Evolutionary conservation across 495 filamentous ascomycete genomes (phyloP).

Genomic region (Aspergillus avenaceus): DNA sequence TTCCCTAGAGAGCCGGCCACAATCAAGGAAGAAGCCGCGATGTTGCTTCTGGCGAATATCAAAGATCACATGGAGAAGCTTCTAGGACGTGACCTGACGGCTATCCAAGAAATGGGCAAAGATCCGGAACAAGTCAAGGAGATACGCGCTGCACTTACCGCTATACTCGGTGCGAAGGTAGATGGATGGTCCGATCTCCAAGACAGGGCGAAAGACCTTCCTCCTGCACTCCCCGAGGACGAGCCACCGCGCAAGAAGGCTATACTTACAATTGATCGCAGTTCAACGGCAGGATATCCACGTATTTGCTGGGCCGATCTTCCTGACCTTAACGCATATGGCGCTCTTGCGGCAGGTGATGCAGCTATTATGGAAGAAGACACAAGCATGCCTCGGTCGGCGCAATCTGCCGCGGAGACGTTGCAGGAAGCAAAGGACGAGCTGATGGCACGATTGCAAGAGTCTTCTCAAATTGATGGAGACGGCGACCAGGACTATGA

Average conservation of each 20-base stretch:
- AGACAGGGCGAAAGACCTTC: constrained; percentile 38
- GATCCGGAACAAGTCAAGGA: constrained; percentile 47
- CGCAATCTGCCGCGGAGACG: constrained; percentile 51
- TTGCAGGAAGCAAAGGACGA: constrained; percentile 55
- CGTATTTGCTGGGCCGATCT: constrained; percentile 47
- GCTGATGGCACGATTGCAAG: constrained; percentile 53
- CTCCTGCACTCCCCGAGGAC: constrained; percentile 37
- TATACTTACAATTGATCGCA: constrained; percentile 44
- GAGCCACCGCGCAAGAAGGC: constrained; percentile 38
- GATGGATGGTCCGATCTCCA: constrained; percentile 46
- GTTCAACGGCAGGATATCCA: constrained; percentile 38
- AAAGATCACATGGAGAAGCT: constrained; percentile 51
- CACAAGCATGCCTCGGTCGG: constrained; percentile 47
- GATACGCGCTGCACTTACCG: constrained; percentile 42
- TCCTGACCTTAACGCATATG: constrained; percentile 42
- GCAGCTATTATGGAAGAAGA: constrained; percentile 43
- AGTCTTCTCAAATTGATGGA: constrained; percentile 41
- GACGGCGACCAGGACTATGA: constrained; percentile 45
- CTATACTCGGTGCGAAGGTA: constrained; percentile 44
- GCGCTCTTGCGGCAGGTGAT: constrained; percentile 28
- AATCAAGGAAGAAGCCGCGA: constrained; percentile 47
- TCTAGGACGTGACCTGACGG: constrained; percentile 39
- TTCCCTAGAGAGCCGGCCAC: constrained; percentile 45
- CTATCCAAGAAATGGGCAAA: constrained; percentile 47
- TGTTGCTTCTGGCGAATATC: constrained; percentile 47